These are phyloP conservation scores for Poronia punctata DNA, from an alignment of 495 filamentous ascomycete species.

Conservation along the genomic window DNA sequence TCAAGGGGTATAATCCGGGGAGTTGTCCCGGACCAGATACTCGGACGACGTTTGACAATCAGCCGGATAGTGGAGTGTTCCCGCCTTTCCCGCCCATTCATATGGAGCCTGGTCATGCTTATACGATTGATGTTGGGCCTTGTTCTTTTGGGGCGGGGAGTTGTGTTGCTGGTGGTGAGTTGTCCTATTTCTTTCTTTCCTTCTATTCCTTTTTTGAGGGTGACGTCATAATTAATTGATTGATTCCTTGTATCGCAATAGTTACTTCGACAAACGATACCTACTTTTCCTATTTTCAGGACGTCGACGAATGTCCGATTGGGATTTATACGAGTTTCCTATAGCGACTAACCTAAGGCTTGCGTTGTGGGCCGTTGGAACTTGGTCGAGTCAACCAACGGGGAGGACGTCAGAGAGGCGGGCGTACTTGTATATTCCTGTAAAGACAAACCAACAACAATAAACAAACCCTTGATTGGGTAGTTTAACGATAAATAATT, in stretches of 20 bases:
- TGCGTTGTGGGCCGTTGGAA: slow-evolving; percentile 5
- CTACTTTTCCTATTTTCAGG: slow-evolving; percentile 5
- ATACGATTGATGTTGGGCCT: slow-evolving; percentile 21
- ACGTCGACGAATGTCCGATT: slow-evolving; percentile 5
- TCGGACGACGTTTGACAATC: slow-evolving; percentile 19
- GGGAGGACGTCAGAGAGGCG: no score
- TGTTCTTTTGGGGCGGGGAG: slow-evolving; percentile 16
- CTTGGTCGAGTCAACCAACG: no score
- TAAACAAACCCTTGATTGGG: no score
- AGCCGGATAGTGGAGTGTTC: slow-evolving; percentile 12
- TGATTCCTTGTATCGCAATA: no score
- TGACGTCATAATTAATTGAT: not conserved
- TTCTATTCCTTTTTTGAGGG: no score
- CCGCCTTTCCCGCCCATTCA: slow-evolving; percentile 20
- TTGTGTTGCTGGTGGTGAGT: slow-evolving; percentile 20
- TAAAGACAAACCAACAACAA: no score
- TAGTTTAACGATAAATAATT: no score
- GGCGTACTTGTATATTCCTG: no score
- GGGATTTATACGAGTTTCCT: slow-evolving; percentile 7
- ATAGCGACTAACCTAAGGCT: slow-evolving; percentile 9
- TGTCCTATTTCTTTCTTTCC: no score
- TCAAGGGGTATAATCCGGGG: slow-evolving; percentile 18
- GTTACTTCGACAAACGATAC: slow-evolving; percentile 10
- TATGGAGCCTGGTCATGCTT: slow-evolving; percentile 24
- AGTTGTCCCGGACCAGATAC: slow-evolving; percentile 15